Conservation (phyloP, 768 basidiomycete species). For the Tephrocybe sp. region DNA sequence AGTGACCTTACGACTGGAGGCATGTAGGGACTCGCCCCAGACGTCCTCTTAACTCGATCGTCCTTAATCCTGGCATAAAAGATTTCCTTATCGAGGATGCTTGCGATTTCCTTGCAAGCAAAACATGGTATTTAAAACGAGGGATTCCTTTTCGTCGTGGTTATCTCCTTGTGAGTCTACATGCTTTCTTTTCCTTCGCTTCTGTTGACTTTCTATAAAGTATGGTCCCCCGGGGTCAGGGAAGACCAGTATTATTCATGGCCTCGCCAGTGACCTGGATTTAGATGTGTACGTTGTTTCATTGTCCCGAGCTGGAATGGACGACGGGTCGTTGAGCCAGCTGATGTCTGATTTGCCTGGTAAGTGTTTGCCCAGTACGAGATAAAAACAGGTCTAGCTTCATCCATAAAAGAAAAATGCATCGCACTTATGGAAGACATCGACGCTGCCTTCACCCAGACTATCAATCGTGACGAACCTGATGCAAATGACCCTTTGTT, state of each 20-base stretch:
- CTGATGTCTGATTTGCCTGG: conserved; percentile 61
- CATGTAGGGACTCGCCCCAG: conserved; percentile 55
- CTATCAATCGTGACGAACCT: conserved; percentile 36
- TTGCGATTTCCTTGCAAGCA: conserved; percentile 64
- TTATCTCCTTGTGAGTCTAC: conserved; percentile 50
- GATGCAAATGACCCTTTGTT: neutral
- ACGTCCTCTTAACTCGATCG: conserved; percentile 62
- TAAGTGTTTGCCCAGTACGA: conserved; percentile 16
- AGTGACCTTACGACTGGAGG: conserved; percentile 46
- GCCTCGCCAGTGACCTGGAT: conserved; percentile 72
- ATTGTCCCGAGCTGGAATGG: conserved; percentile 52
- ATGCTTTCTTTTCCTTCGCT: neutral
- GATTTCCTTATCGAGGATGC: conserved; percentile 68
- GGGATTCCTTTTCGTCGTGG: conserved; percentile 85
- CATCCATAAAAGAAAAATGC: conserved; percentile 40
- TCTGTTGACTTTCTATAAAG: conserved; percentile 25
- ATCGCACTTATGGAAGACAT: conserved; percentile 85
- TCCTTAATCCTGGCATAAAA: conserved; percentile 67
- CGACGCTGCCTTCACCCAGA: conserved; percentile 66
- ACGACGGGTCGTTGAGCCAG: conserved; percentile 50
- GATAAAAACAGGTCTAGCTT: neutral
- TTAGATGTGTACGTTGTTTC: conserved; percentile 72
- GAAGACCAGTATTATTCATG: conserved; percentile 76
- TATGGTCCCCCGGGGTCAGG: conserved; percentile 74
- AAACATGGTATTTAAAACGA: conserved; percentile 69